Evolutionary conservation across 768 basidiomycete species (phyloP), one percentile per base, ranked within the genome.

Genomic region (Leccinum subgranulosum): DNA sequence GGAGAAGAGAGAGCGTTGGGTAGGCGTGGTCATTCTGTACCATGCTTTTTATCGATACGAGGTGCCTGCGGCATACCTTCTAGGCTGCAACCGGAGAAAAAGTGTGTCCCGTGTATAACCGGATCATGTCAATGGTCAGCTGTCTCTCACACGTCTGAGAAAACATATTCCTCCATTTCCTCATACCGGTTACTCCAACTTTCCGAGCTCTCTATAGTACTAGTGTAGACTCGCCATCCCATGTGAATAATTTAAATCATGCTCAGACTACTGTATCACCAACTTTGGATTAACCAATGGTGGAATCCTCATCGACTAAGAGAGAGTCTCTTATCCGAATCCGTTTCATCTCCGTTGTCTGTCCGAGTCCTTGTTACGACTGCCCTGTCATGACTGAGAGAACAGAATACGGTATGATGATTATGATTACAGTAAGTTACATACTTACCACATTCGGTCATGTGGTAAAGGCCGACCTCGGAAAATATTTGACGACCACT

Each of bases 1-100:
- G 1, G 41, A 14, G 23, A 19, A 12, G 49, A 12, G 49, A 43
- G 10, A 53, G 34, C 8, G 51, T 51, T 46, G 19, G 21, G 2
- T 27, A 39, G 39, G 36, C 11, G 28, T 51, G 21, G 19, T 31
- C 55, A 39, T 50, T 15, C 33, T 23, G 11, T 21, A n/a, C 9
- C 34, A 9, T 6, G 41, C 12, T 31, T 54, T 63, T 61, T 63
- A 64, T 58, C 14, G 39, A 14, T 3, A 28, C 10, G 11, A 15
- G 33, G 19, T 2, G n/a, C 10, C n/a, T 10, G 31, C 31, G 3
- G 39, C 39, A 41, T 41, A 41, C n/a, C n/a, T 12, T 12, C 14
- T 14, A 31, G 12, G 31, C 31, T 41, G 51, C 27, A 28, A 15
- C 61, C 59, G 61, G 60, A 56, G 3, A 15, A 3, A 33, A 4